A percentile compares a stretch with the other conserved stretches of the same genome.
Evolutionary conservation across 2,329 filamentous ascomycete species (phyloP).

Genomic region (Claviceps cyperi): DNA sequence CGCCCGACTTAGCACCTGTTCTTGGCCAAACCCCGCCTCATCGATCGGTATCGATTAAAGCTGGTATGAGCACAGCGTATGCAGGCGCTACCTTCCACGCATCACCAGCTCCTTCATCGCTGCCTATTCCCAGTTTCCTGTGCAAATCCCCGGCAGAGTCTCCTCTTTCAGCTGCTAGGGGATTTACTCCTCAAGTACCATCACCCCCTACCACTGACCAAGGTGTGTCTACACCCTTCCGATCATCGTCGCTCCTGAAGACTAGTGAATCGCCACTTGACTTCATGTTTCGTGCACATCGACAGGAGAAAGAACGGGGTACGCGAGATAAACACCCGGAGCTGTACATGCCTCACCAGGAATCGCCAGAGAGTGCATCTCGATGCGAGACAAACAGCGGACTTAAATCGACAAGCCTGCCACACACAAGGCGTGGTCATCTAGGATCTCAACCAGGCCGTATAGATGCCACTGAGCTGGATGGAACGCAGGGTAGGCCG

Average conservation of each 20-base stretch:
- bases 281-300: slow-evolving; percentile 77
- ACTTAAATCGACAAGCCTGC: slow-evolving; percentile 11
- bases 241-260: slow-evolving; percentile 19
- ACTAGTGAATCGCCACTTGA: slow-evolving; percentile 64
- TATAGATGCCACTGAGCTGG: slow-evolving; percentile 39
- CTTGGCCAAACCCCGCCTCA: slow-evolving; percentile 28
- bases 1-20: slow-evolving; percentile 26
- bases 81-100: slow-evolving; percentile 91
- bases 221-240: slow-evolving; percentile 31
- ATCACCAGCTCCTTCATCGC: slow-evolving; percentile 76
- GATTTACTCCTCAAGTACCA: slow-evolving; percentile 21
- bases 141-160: slow-evolving; percentile 61
- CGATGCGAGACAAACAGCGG: slow-evolving; percentile 10
- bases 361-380: neutral
- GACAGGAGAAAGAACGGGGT: slow-evolving; percentile 56
- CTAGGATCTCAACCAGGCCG: slow-evolving; percentile 11
- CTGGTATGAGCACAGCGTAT: slow-evolving; percentile 47
- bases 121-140: slow-evolving; percentile 80
- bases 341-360: slow-evolving; percentile 13
- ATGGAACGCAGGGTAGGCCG: slow-evolving; percentile 38
- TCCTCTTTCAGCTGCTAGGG: slow-evolving; percentile 24
- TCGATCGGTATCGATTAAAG: slow-evolving; percentile 28
- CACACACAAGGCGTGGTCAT: slow-evolving; percentile 13
- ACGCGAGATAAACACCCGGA: slow-evolving; percentile 23
- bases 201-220: slow-evolving; percentile 39